A percentile compares a stretch with the other conserved stretches of the same genome.
Evolutionary conservation across 176 grass and related monocot species (phyloP).

Genomic region (Sorghum bicolor): Sorghum_bicolor_NCBIv3 NC_012879.2:1570001-1570500

Average conservation of each 20-base stretch:
- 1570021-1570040: constrained; percentile 10
- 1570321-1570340: constrained; percentile 83
- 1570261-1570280: constrained; percentile 88
- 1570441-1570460: background rate
- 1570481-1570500: background rate
- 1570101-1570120: constrained; percentile 89
- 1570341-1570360: constrained; percentile 59
- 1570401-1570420: constrained; percentile 15
- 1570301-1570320: constrained; percentile 86
- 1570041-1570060: background rate
- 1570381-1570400: constrained; percentile 51
- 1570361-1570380: constrained; percentile 34
- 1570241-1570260: constrained; percentile 80
- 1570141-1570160: constrained; percentile 86
- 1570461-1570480: background rate
- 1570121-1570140: constrained; percentile 99
- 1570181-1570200: constrained; percentile 98
- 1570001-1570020: background rate
- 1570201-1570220: constrained; percentile 93
- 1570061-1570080: constrained; percentile 14
- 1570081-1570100: constrained; percentile 76
- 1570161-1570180: constrained; percentile 93
- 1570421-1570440: background rate
- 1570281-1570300: constrained; percentile 96
- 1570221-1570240: constrained; percentile 90